phyloP scores from a whole-genome alignment of 352 stramenopile species.

The Phytophthora macrochlamydospora region DNA sequence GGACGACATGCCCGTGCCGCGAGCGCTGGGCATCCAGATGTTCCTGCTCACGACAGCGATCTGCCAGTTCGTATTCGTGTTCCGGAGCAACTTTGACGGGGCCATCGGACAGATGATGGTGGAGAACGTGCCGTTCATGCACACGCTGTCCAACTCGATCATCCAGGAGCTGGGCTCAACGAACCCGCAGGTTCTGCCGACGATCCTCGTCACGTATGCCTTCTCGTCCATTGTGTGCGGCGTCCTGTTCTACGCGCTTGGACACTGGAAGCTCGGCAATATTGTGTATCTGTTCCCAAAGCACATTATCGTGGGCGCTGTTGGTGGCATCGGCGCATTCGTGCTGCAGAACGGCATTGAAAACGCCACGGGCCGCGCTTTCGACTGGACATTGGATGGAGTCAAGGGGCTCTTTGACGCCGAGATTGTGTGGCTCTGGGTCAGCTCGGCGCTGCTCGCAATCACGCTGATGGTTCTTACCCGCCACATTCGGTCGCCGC shows the following conservation, averaged over 20 bases:
- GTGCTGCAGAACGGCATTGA: conserved; percentile 87
- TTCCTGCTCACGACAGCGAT: conserved; percentile 81
- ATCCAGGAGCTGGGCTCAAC: conserved; percentile 84
- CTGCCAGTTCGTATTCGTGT: conserved; percentile 83
- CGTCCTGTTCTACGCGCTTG: conserved; percentile 88
- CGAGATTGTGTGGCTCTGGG: conserved; percentile 73
- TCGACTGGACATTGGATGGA: conserved; percentile 60
- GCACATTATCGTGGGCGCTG: conserved; percentile 95
- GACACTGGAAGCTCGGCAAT: conserved; percentile 89
- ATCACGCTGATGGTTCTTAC: conserved; percentile 57
- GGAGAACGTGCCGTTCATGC: conserved; percentile 96
- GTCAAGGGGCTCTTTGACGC: conserved; percentile 55
- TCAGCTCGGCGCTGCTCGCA: conserved; percentile 61
- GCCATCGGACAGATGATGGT: conserved; percentile 93
- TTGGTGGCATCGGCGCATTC: conserved; percentile 92
- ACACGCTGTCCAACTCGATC: conserved; percentile 86
- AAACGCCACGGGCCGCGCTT: conserved; percentile 76
- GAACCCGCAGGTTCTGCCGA: conserved; percentile 82
- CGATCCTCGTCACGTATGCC: conserved; percentile 92
- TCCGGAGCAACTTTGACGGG: conserved; percentile 76
- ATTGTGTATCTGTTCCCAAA: conserved; percentile 95
- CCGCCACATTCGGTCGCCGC: conserved; percentile 56
- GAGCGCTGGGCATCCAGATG: conserved; percentile 84
- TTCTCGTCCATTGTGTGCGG: conserved; percentile 90
- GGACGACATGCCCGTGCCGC: conserved; percentile 73